Percentiles rank a stretch among this genome's conserved stretches.
Evolutionary conservation across 805 yeast genomes (phyloP).

Genomic region (Pichia eremophila): DNA sequence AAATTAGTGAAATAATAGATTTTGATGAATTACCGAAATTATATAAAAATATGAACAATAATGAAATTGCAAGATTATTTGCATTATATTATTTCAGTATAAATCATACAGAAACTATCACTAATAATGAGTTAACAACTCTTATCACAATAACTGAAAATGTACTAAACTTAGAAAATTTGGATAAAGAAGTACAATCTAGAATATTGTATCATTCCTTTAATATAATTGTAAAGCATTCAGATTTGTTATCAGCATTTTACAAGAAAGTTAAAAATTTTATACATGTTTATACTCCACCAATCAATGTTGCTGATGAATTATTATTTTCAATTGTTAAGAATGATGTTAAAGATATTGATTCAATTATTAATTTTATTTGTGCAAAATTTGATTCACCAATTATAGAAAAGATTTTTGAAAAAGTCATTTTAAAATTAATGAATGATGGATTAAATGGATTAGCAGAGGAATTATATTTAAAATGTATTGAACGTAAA

Average conservation of each 20-base stretch:
- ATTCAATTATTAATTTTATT: constrained; percentile 5
- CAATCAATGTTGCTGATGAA: neutral
- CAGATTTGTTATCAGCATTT: constrained; percentile 7
- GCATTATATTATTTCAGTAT: constrained; percentile 1
- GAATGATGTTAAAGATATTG: constrained; percentile 7
- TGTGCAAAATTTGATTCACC: neutral
- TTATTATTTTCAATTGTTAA: constrained; percentile 4
- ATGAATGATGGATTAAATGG: constrained; percentile 3
- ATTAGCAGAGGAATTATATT: constrained; percentile 10
- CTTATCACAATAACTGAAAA: constrained; percentile 4
- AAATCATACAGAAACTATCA: neutral
- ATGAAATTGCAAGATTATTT: constrained; percentile 3
- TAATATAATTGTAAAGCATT: constrained; percentile 6
- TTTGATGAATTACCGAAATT: neutral
- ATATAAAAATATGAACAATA: neutral
- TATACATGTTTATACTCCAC: constrained; percentile 7
- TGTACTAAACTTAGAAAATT: neutral
- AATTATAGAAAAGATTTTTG: neutral
- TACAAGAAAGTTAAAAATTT: constrained; percentile 4
- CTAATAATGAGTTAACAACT: constrained; percentile 2
- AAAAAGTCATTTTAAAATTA: constrained; percentile 5
- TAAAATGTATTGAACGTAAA: constrained; percentile 2
- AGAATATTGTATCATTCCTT: constrained; percentile 6
- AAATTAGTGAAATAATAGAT: neutral
- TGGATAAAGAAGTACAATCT: constrained; percentile 2